phyloP scores from a whole-genome alignment of 225 moss, liverwort and hornwort species.

The Rhytidiadelphus loreus region DNA sequence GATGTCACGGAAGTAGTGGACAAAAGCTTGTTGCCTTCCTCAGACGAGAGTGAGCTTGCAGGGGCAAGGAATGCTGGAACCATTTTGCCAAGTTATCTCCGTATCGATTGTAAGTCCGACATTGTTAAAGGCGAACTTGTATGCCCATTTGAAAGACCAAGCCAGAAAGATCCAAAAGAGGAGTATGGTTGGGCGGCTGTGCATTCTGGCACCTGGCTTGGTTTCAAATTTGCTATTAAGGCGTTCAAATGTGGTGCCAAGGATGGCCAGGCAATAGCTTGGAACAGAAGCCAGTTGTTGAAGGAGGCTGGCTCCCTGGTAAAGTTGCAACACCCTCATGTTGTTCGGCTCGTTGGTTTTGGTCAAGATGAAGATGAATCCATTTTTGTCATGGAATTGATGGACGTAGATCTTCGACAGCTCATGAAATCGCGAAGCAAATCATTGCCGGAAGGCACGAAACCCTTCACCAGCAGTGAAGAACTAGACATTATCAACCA shows the following conservation, averaged over 20 bases:
- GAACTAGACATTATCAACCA: slow-evolving; percentile 7
- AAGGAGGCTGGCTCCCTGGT: neutral
- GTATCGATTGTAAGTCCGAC: neutral
- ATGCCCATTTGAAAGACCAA: neutral
- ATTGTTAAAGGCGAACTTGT: neutral
- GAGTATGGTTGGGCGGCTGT: neutral
- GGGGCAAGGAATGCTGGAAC: too few relatives aligned
- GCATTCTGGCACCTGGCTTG: neutral
- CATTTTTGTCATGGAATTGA: neutral
- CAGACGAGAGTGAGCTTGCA: neutral
- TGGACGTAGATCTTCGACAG: neutral
- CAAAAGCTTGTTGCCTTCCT: neutral
- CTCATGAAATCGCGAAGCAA: neutral
- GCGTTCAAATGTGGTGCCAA: neutral
- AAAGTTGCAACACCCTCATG: neutral
- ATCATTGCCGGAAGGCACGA: too few relatives aligned
- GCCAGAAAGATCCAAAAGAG: neutral
- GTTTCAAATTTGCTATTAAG: neutral
- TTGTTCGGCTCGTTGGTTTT: slow-evolving; percentile 5
- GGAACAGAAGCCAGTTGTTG: neutral
- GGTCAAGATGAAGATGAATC: neutral
- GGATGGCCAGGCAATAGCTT: neutral
- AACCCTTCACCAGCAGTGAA: neutral
- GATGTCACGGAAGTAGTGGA: neutral
- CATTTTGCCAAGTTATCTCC: slow-evolving; percentile 3